These are phyloP conservation scores for Pinus tabuliformis DNA, from an alignment of 75 land plant species.

Conservation along the genomic window DNA sequence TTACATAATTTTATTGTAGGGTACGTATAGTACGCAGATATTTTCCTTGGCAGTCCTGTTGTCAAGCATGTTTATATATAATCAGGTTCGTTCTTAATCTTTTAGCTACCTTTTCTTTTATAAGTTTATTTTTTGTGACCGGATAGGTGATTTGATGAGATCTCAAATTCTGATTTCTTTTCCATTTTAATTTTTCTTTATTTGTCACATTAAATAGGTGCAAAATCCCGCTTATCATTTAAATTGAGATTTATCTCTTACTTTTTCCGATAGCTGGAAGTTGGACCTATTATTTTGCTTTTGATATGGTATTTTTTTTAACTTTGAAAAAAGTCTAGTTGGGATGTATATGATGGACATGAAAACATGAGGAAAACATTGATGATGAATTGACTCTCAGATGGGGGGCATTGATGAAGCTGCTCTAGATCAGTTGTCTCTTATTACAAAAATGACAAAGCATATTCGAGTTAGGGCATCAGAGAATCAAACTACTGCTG, in stretches of 20 bases:
- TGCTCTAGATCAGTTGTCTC: conserved; percentile 87
- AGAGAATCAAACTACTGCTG: conserved; percentile 59
- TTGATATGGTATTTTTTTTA: too few species aligned
- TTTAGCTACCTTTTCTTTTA: background rate
- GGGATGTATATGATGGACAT: too few species aligned
- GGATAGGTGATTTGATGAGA: background rate
- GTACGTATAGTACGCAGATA: conserved; percentile 96
- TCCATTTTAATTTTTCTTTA: too few species aligned
- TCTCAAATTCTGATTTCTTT: too few species aligned
- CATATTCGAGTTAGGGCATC: conserved; percentile 98
- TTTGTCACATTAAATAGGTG: too few species aligned
- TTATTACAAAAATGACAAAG: conserved; percentile 97
- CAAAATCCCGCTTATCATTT: background rate
- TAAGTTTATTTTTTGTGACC: background rate
- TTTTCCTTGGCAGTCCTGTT: conserved; percentile 95
- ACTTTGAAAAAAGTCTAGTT: too few species aligned
- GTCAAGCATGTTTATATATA: conserved; percentile 98
- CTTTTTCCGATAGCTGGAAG: too few species aligned
- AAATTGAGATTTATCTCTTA: background rate
- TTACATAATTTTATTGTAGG: conserved; percentile 42
- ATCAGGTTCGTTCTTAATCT: conserved; percentile 58
- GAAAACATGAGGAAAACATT: too few species aligned
- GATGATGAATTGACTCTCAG: conserved; percentile 26
- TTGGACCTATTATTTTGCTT: too few species aligned
- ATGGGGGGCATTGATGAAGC: conserved; percentile 99